These are phyloP conservation scores for Spathaspora passalidarum DNA, from an alignment of 805 yeast genomes.

Conservation along the genomic window DNA sequence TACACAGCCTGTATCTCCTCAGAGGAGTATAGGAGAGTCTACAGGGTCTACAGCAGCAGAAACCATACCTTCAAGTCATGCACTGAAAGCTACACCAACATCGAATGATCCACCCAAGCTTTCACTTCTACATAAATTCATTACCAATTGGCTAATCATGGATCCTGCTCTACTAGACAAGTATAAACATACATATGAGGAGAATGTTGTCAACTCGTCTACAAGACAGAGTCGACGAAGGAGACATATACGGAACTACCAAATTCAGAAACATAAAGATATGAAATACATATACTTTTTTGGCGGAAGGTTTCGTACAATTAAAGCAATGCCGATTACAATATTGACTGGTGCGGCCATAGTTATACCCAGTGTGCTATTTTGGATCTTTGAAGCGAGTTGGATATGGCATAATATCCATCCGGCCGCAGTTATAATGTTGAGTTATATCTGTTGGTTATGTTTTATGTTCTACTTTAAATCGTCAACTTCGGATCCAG, in stretches of 20 bases:
- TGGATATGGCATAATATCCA: conserved; percentile 58
- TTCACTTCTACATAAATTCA: conserved; percentile 15
- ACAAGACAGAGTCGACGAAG: conserved; percentile 7
- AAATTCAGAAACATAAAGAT: conserved; percentile 32
- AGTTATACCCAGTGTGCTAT: conserved; percentile 51
- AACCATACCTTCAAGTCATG: conserved; percentile 35
- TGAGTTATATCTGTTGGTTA: conserved; percentile 56
- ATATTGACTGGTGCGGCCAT: conserved; percentile 31
- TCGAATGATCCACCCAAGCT: conserved; percentile 43
- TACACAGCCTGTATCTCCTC: conserved; percentile 19
- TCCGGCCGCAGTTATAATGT: conserved; percentile 55
- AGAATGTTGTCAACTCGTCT: conserved; percentile 2
- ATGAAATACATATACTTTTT: conserved; percentile 47
- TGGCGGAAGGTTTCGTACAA: conserved; percentile 62
- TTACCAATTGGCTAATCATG: conserved; percentile 27
- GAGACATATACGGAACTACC: conserved; percentile 32
- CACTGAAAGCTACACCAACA: conserved; percentile 37
- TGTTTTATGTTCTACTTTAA: conserved; percentile 46
- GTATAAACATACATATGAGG: not conserved
- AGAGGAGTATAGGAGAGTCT: conserved; percentile 35
- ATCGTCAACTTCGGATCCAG: conserved; percentile 61
- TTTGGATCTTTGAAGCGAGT: conserved; percentile 40
- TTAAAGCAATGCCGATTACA: conserved; percentile 40
- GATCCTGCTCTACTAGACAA: conserved; percentile 18
- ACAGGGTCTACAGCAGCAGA: too few relatives aligned